Percentiles rank a stretch among this genome's conserved stretches.
phyloP scores from a whole-genome alignment of 2,329 filamentous ascomycete species.

The Phyllosticta paracitricarpa region DNA sequence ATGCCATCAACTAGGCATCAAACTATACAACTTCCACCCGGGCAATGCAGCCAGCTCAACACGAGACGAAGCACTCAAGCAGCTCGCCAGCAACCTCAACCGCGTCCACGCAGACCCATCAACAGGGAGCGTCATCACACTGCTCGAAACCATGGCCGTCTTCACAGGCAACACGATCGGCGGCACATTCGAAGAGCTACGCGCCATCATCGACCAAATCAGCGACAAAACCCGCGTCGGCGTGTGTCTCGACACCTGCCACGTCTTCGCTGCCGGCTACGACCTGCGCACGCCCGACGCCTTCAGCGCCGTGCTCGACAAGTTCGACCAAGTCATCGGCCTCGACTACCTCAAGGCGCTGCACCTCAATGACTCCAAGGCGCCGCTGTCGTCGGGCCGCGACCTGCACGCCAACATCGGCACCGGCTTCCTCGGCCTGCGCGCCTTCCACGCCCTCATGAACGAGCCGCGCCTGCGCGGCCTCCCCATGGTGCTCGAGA shows the following conservation, averaged over 20 bases:
- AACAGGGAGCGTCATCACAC: conserved; percentile 65
- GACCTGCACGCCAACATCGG: conserved; percentile 96
- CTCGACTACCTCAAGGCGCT: conserved; percentile 71
- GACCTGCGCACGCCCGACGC: conserved; percentile 68
- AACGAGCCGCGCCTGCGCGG: conserved; percentile 68
- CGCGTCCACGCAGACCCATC: conserved; percentile 58
- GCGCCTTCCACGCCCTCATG: conserved; percentile 84
- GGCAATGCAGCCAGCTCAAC: conserved; percentile 63
- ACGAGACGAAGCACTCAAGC: conserved; percentile 58
- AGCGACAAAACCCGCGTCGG: conserved; percentile 77
- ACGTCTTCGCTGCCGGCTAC: conserved; percentile 89
- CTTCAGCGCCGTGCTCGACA: conserved; percentile 61
- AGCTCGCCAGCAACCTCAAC: conserved; percentile 77
- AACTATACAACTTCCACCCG: conserved; percentile 96
- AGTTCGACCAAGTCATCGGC: conserved; percentile 72
- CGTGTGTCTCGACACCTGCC: conserved; percentile 94
- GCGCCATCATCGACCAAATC: conserved; percentile 70
- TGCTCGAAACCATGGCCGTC: conserved; percentile 94
- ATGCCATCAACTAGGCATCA: conserved; percentile 77
- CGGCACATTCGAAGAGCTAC: conserved; percentile 72
- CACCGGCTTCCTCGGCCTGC: conserved; percentile 81
- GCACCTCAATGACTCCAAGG: conserved; percentile 94
- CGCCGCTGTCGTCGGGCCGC: conserved; percentile 67
- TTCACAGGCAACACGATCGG: conserved; percentile 73
- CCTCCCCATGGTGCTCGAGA: conserved; percentile 89